A percentile compares a stretch with the other conserved stretches of the same genome.
Conservation (phyloP, 2,329 filamentous ascomycete species). For the Botrytis tulipae region DNA sequence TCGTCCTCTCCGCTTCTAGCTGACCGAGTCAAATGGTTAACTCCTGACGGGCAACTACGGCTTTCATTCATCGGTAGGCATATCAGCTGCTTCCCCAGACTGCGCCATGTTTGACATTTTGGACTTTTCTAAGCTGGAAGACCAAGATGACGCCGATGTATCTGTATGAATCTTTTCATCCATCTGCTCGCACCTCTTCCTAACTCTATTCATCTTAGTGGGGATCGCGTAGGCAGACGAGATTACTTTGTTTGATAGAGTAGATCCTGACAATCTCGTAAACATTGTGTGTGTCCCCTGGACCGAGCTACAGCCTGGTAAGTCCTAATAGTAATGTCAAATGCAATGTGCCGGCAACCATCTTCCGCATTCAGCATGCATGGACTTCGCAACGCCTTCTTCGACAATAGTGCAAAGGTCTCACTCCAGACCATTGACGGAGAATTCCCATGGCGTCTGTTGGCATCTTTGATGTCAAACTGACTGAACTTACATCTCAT, state of each 20-base stretch:
- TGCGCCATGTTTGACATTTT: slow-evolving; percentile 20
- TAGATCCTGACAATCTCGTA: neutral
- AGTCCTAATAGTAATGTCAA: slow-evolving; percentile 7
- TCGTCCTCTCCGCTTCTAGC: slow-evolving; percentile 1
- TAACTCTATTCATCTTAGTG: neutral
- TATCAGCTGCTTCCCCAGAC: slow-evolving; percentile 19
- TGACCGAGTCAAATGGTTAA: slow-evolving; percentile 17
- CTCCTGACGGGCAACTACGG: neutral
- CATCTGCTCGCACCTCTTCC: neutral
- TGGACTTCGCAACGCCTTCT: neutral
- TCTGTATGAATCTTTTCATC: neutral
- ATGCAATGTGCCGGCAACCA: slow-evolving; percentile 15
- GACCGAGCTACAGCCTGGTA: neutral
- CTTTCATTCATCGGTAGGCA: neutral
- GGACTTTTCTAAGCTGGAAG: neutral
- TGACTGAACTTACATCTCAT: neutral
- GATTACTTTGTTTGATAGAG: neutral
- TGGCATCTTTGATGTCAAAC: slow-evolving; percentile 12
- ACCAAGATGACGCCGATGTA: neutral
- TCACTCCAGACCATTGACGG: neutral
- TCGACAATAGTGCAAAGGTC: neutral
- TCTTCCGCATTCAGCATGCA: neutral
- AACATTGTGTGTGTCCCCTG: neutral
- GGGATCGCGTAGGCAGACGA: neutral
- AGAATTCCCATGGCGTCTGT: slow-evolving; percentile 13